phyloP scores from a whole-genome alignment of 495 filamentous ascomycete genomes.

The Lichenothelia convexa region DNA sequence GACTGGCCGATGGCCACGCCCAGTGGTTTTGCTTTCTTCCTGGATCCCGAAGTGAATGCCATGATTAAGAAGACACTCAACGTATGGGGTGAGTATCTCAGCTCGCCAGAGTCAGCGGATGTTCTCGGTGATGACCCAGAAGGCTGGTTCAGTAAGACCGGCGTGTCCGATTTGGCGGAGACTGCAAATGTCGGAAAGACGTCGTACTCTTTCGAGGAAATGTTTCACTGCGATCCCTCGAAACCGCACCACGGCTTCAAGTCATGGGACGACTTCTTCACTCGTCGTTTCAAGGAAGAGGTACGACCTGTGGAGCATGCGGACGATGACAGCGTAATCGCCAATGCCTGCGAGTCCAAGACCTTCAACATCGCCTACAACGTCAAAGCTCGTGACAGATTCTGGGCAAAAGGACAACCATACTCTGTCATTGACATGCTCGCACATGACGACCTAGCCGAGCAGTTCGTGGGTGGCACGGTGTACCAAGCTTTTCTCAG shows the following conservation, averaged over 20 bases:
- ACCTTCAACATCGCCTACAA: constrained; percentile 27
- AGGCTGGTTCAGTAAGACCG: no score
- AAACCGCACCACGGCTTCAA: constrained; percentile 38
- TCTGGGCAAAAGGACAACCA: constrained; percentile 53
- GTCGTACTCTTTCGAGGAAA: constrained; percentile 30
- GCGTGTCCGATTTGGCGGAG: neutral
- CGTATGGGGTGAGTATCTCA: constrained; percentile 45
- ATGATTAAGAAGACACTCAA: constrained; percentile 52
- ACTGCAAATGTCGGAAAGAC: constrained; percentile 7
- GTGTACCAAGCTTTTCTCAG: constrained; percentile 19
- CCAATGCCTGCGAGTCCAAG: constrained; percentile 47
- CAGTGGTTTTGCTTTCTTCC: constrained; percentile 45
- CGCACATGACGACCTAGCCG: constrained; percentile 8
- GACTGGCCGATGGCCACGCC: constrained; percentile 59
- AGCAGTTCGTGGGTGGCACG: constrained; percentile 15
- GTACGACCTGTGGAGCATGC: constrained; percentile 41
- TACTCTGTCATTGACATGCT: constrained; percentile 18
- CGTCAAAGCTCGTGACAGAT: constrained; percentile 31
- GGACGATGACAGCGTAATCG: constrained; percentile 34
- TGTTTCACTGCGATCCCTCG: constrained; percentile 32
- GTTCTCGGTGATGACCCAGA: neutral
- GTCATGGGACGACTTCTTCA: constrained; percentile 69
- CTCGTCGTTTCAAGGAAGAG: constrained; percentile 32
- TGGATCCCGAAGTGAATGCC: constrained; percentile 46
- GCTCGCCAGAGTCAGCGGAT: constrained; percentile 12